Evolutionary conservation across 371 early-diverging fungal genomes (phyloP), one percentile per base, ranked within the genome.

Genomic region (Choanephora cucurbitarum): DNA sequence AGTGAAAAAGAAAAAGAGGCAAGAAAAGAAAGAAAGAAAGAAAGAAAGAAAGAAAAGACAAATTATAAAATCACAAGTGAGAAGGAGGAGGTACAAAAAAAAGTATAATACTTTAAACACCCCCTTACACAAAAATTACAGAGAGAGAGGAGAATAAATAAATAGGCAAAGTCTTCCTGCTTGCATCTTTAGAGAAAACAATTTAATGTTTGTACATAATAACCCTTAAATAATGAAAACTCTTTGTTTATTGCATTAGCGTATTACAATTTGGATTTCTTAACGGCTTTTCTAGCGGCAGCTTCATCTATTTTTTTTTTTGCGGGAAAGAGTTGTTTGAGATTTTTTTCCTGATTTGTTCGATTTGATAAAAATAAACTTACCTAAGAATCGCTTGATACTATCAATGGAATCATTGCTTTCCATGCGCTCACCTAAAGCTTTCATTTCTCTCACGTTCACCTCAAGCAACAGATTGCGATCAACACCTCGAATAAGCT

Each of bases 401-500:
- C 64, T 69, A 37, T 79, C 69, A 15, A 75, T 34, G 2, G 74
- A 73, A 50, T 79, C 74, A 7, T 50, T 46, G 43, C 74, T 73
- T 4, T 28, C 44, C 79, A 76, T 79, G 43, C 79, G 66, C 13
- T 66, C 70, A 13, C 43, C 54, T 15, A 79, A 59, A 8, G 58
- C 55, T 5, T 55, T 67, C 73, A 84, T 82, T 64, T 87, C 87
- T 11, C 55, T 59, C 7, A 54, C 65, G 46, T 81, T 84, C 19
- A 74, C 72, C n/a, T 67, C 44, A 9, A 75, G 66, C 45, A 87
- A 49, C 19, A 70, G 47, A 18, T 79, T 67, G 18, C 71, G 64
- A 39, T 85, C 86, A 28, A 62, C 54, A 17, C 60, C 71, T n/a
- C 74, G 76, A n/a, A 85, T 68, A 15, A 87, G 70, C 0, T 70